A percentile compares a stretch with the other conserved stretches of the same genome.
These are phyloP conservation scores for Lodderomyces elongisporus DNA, from an alignment of 1,139 yeast genomes.

Conservation along the genomic window DNA sequence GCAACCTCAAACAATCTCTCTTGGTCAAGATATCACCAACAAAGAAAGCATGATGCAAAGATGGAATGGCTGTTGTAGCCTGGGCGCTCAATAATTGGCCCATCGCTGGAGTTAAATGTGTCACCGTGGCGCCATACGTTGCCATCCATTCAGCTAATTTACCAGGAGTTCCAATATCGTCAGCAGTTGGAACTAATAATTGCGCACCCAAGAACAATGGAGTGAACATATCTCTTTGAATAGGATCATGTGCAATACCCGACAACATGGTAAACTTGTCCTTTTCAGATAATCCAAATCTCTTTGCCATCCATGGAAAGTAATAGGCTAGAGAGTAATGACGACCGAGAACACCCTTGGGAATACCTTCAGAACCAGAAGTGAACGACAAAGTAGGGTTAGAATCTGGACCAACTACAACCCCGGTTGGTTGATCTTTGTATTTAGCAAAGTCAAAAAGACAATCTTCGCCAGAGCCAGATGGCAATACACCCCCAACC, in stretches of 20 bases:
- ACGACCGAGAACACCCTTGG: conserved; percentile 97
- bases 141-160: conserved; percentile 97
- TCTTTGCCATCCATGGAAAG: conserved; percentile 96
- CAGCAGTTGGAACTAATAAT: conserved; percentile 87
- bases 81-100: conserved; percentile 96
- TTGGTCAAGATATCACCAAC: conserved; percentile 97
- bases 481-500: conserved; percentile 45
- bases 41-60: conserved; percentile 92
- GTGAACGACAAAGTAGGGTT: conserved; percentile 96
- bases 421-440: conserved; percentile 66
- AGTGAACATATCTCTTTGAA: conserved; percentile 98
- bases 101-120: conserved; percentile 99
- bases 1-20: conserved; percentile 91
- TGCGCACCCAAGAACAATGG: conserved; percentile 95
- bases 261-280: conserved; percentile 96
- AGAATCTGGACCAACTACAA: conserved; percentile 95
- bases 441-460: conserved; percentile 43
- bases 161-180: conserved; percentile 98
- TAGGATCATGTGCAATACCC: conserved; percentile 99
- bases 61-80: conserved; percentile 84
- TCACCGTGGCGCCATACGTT: conserved; percentile 84
- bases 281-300: conserved; percentile 68
- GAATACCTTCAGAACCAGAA: conserved; percentile 98
- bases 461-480: conserved; percentile 36
- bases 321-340: conserved; percentile 95